Evolutionary conservation across 495 filamentous ascomycete species (phyloP).

Genomic region (Letharia columbiana): DNA sequence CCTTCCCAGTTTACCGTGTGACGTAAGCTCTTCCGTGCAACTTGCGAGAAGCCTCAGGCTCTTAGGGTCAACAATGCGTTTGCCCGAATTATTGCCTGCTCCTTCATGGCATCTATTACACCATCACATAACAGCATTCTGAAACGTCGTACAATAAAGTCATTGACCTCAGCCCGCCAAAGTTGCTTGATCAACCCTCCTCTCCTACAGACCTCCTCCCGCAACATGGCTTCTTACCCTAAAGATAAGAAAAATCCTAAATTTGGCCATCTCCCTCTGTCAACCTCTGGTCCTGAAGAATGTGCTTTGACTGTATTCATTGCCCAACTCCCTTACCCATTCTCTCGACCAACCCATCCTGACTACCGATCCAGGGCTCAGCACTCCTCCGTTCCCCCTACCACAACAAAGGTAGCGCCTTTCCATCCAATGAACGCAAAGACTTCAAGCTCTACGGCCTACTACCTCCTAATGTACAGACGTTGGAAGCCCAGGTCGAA

Average conservation of each 20-base stretch:
- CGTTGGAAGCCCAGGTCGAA: constrained; percentile 68
- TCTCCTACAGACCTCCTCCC: background rate
- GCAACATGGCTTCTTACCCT: constrained; percentile 7
- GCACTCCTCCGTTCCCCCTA: constrained; percentile 58
- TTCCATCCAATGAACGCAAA: constrained; percentile 56
- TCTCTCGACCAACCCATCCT: background rate
- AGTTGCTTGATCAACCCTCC: too few relatives aligned
- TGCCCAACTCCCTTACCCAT: background rate
- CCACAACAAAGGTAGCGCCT: constrained; percentile 81
- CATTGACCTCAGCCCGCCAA: background rate
- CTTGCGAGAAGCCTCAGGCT: background rate
- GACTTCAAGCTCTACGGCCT: constrained; percentile 64
- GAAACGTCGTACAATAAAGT: too few relatives aligned
- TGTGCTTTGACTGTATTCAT: constrained; percentile 24
- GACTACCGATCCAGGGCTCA: constrained; percentile 38
- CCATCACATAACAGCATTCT: background rate
- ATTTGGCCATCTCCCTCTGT: constrained; percentile 54
- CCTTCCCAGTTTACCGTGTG: background rate
- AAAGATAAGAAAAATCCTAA: constrained; percentile 32
- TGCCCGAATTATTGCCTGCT: background rate
- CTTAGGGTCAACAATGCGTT: background rate
- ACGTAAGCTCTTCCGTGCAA: background rate
- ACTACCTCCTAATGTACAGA: constrained; percentile 63
- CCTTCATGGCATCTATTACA: background rate
- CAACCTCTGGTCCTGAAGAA: constrained; percentile 53